A percentile compares a stretch with the other conserved stretches of the same genome.
phyloP scores from a whole-genome alignment of 1,284 basidiomycete genomes.

The Cutaneotrichosporon sp. region DNA sequence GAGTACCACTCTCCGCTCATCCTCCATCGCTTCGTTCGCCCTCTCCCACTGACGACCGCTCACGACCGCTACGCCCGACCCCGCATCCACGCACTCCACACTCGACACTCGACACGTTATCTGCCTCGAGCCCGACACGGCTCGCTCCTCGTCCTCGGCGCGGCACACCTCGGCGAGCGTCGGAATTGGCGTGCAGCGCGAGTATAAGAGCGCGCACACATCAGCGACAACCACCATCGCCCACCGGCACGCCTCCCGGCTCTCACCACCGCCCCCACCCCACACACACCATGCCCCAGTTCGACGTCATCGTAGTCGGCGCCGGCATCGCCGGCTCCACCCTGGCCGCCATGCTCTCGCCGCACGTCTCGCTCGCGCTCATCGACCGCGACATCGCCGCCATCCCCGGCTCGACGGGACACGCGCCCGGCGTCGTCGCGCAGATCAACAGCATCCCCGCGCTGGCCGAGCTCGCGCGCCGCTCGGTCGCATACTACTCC shows the following conservation, averaged over 20 bases:
- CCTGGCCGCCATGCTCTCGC: constrained; percentile 52
- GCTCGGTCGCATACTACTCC: constrained; percentile 27
- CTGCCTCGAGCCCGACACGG: too few species aligned
- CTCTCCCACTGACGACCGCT: too few species aligned
- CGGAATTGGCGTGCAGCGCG: background rate
- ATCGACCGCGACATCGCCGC: constrained; percentile 48
- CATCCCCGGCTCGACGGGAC: constrained; percentile 35
- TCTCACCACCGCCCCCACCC: background rate
- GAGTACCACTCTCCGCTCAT: background rate
- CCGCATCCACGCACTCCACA: too few species aligned
- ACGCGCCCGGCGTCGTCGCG: constrained; percentile 37
- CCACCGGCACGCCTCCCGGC: background rate
- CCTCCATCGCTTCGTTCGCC: background rate
- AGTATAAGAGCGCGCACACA: background rate
- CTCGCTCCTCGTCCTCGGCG: too few species aligned
- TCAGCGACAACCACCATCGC: background rate
- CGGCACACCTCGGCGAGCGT: constrained; percentile 1
- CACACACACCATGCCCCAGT: background rate
- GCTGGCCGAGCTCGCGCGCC: constrained; percentile 31
- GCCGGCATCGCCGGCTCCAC: constrained; percentile 38
- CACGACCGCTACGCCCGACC: too few species aligned
- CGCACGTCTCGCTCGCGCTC: constrained; percentile 56
- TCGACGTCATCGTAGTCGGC: constrained; percentile 36
- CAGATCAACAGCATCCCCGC: constrained; percentile 28
- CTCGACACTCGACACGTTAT: too few species aligned